These are phyloP conservation scores for Magnusiomyces paraingens DNA, from an alignment of 1,139 yeast species.

Conservation along the genomic window DNA sequence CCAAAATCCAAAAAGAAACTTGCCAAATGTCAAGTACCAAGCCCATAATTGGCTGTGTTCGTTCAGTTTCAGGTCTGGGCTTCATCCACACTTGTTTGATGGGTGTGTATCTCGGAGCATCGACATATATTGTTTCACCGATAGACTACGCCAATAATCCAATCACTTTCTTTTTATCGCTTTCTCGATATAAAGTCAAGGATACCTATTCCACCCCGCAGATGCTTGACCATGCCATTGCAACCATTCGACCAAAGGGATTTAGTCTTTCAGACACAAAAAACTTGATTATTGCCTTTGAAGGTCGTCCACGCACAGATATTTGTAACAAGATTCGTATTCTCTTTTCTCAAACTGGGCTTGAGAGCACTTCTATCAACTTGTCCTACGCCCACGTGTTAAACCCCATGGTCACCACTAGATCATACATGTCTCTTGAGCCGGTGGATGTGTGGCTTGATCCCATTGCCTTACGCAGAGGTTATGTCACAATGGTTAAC, in stretches of 20 bases:
- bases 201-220: slow-evolving; percentile 84
- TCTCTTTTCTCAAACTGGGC: slow-evolving; percentile 56
- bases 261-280: slow-evolving; percentile 56
- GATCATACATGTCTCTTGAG: slow-evolving; percentile 84
- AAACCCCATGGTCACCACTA: slow-evolving; percentile 77
- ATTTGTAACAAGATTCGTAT: slow-evolving; percentile 49
- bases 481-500: slow-evolving; percentile 73
- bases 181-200: slow-evolving; percentile 74
- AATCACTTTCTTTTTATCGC: slow-evolving; percentile 58
- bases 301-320: slow-evolving; percentile 64
- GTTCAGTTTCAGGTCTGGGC: slow-evolving; percentile 81
- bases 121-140: slow-evolving; percentile 76
- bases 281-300: slow-evolving; percentile 79
- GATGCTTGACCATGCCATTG: slow-evolving; percentile 71
- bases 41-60: slow-evolving; percentile 78
- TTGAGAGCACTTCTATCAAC: slow-evolving; percentile 66
- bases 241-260: slow-evolving; percentile 57
- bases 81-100: slow-evolving; percentile 74
- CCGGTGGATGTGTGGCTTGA: slow-evolving; percentile 85
- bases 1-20: slow-evolving; percentile 87
- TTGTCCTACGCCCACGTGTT: slow-evolving; percentile 72
- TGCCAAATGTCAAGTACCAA: slow-evolving; percentile 70
- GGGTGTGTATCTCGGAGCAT: slow-evolving; percentile 81
- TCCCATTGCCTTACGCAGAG: slow-evolving; percentile 82
- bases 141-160: slow-evolving; percentile 76